Percentiles rank a stretch among this genome's conserved stretches.
Evolutionary conservation across 495 filamentous ascomycete genomes (phyloP).

Genomic region (Hypoxylon fuscum): DNA sequence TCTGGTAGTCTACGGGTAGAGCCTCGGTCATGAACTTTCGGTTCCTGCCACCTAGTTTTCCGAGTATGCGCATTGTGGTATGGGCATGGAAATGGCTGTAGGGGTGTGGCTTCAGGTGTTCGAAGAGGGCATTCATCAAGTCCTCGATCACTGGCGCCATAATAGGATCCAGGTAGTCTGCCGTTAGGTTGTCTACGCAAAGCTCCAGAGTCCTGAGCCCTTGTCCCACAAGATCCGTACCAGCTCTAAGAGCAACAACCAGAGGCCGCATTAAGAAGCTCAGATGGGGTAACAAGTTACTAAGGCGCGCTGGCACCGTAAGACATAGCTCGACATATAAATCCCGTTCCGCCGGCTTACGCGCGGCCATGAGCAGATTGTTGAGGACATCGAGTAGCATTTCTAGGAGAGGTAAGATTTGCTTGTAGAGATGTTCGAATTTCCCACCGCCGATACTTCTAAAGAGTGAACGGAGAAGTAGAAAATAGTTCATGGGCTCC

Average conservation of each 20-base stretch:
- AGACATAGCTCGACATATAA: conserved; percentile 96
- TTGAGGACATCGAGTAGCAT: conserved; percentile 98
- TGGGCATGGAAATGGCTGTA: conserved; percentile 98
- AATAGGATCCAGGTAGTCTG: conserved; percentile 97
- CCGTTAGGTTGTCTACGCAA: conserved; percentile 97
- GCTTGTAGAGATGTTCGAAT: conserved; percentile 97
- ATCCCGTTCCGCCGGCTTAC: conserved; percentile 89
- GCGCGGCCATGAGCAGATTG: conserved; percentile 85
- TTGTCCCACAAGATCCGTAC: conserved; percentile 92
- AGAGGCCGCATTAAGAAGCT: conserved; percentile 97
- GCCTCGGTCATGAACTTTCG: conserved; percentile 92
- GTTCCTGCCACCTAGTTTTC: conserved; percentile 95
- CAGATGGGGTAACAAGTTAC: conserved; percentile 95
- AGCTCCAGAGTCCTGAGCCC: conserved; percentile 93
- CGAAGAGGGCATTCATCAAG: conserved; percentile 94
- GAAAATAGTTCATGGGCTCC: conserved; percentile 98
- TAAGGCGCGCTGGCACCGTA: conserved; percentile 93
- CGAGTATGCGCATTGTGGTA: conserved; percentile 97
- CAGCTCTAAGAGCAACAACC: conserved; percentile 90
- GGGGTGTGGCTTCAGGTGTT: conserved; percentile 88
- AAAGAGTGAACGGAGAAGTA: conserved; percentile 90
- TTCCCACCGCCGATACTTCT: conserved; percentile 96
- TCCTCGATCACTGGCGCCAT: conserved; percentile 99
- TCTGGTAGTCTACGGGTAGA: conserved; percentile 78
- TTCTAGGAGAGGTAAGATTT: conserved; percentile 93